Conservation (phyloP, 257 asterid genomes). For the Anisodus acutangulus region DNA sequence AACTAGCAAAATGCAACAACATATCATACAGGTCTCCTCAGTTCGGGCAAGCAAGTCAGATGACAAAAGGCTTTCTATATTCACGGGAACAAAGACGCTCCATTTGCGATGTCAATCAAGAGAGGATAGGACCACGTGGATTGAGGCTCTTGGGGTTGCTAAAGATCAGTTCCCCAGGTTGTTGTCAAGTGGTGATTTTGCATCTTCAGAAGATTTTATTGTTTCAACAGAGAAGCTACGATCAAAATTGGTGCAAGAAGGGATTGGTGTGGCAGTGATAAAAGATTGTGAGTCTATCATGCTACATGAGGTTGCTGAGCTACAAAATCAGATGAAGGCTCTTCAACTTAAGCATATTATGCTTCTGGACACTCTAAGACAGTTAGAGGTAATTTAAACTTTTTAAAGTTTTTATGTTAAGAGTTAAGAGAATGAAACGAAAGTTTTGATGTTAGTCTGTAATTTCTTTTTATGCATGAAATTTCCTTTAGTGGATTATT, state of each 20-base stretch:
- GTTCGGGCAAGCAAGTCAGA: constrained; percentile 97
- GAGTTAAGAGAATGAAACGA: neutral
- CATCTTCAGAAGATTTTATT: constrained; percentile 78
- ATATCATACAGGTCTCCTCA: constrained; percentile 80
- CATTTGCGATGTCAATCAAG: constrained; percentile 90
- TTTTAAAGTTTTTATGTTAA: neutral
- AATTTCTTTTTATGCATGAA: neutral
- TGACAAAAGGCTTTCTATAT: constrained; percentile 93
- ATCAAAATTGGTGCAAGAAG: constrained; percentile 73
- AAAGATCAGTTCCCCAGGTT: constrained; percentile 93
- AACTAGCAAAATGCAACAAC: constrained; percentile 34
- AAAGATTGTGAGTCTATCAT: constrained; percentile 88
- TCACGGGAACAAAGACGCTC: constrained; percentile 94
- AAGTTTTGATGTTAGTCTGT: neutral
- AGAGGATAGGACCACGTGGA: constrained; percentile 92
- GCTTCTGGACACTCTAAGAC: constrained; percentile 87
- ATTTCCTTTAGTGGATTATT: constrained; percentile 8
- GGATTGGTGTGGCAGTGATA: constrained; percentile 64
- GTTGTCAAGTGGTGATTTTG: constrained; percentile 80
- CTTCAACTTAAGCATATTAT: constrained; percentile 87
- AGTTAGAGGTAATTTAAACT: constrained; percentile 67
- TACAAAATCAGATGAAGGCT: constrained; percentile 77
- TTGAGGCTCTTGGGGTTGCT: constrained; percentile 87
- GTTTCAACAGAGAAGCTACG: constrained; percentile 84
- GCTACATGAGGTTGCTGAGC: constrained; percentile 75